These are phyloP conservation scores for Paramyrothecium roridum DNA, from an alignment of 2,329 filamentous ascomycete species.

Conservation along the genomic window DNA sequence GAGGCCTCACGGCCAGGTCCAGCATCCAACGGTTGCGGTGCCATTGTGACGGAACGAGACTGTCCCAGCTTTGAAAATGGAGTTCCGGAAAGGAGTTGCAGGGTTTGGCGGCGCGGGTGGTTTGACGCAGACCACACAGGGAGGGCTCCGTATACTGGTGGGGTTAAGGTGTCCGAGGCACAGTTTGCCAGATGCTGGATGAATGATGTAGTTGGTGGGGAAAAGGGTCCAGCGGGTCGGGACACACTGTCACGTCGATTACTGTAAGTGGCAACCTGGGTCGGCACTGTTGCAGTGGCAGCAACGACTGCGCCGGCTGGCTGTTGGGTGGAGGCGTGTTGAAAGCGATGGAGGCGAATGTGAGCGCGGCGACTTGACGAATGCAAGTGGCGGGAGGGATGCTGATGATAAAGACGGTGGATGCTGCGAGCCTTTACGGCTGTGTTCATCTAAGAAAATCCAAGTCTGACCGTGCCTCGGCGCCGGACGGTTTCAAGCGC, in stretches of 20 bases:
- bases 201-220: neutral
- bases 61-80: neutral
- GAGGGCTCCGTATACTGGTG: neutral
- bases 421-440: neutral
- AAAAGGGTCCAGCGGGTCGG: neutral
- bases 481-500: neutral
- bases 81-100: neutral
- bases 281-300: neutral
- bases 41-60: slow-evolving; percentile 18
- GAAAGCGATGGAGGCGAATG: neutral
- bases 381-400: neutral
- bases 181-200: neutral
- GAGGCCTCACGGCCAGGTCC: slow-evolving; percentile 19
- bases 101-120: neutral
- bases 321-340: too few relatives aligned
- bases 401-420: neutral
- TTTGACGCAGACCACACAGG: neutral
- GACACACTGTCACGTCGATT: neutral
- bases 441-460: neutral
- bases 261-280: neutral
- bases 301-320: too few relatives aligned
- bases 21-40: slow-evolving; percentile 29
- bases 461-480: neutral
- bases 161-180: neutral
- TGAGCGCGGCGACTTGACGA: neutral